Base-by-base conservation (phyloP, 306 rosid genomes). In the Lupinus albus region DNA sequence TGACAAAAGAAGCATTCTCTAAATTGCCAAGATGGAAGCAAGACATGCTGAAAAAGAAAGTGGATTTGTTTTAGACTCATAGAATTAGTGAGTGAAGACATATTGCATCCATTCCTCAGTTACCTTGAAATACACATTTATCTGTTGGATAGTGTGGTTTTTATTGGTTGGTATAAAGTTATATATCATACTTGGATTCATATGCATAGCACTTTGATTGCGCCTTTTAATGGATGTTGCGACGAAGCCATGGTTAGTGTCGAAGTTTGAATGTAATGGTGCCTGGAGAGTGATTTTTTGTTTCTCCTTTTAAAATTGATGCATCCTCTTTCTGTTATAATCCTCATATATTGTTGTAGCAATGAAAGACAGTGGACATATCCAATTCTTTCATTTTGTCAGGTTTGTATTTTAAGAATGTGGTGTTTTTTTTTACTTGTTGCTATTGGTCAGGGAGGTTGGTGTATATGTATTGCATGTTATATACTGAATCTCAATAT, bases 11-110 rank as follows among this genome's bases (percentile, higher is more conserved):
- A 68, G 87, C 86, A 60, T 94, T 94, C 91, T 72, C 85, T 41
- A 89, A 82, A 82, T 78, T 85, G 76, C 99, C 99, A 16, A 86
- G 78, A 80, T 94, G 99, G 99, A 94, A 94, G 85, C 99, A 94
- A 88, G 99, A 90, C 77, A 80, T 94, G 97, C 90, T 80, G 82
- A 94, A 94, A 76, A 90, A 76, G 90, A 94, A 88, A 81, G 69
- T 81, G 6, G 99, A 90, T 72, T 78, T 94, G 61, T 94, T 94
- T 68, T 94, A 88, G 80, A 70, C 64, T 41, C 70, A 54, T 64
- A 12, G 61, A 18, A 58, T 42, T 71, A 80, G 77, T 42, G 73
- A 80, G 77, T 67, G 72, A 61, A 3, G 30, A 25, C 62, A 62
- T 58, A 53, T 11, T 84, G 77, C 78, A 73, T 80, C 69, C 61